Evolutionary conservation across 345 rosid genomes (phyloP), one percentile per base, ranked within the genome.

Genomic region (Eucalyptus pumila): DNA sequence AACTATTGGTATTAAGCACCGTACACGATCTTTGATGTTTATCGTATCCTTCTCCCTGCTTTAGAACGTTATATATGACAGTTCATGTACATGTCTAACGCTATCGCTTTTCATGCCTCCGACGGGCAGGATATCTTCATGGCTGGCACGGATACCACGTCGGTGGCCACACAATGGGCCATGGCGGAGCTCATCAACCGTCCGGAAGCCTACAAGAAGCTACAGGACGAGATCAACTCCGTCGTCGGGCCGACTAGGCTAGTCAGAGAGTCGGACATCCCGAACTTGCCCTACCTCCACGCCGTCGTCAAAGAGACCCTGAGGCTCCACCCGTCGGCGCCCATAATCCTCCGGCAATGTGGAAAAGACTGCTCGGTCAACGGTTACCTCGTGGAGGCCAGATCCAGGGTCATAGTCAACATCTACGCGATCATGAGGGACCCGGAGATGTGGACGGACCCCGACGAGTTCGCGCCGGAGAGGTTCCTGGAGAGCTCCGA

Each of bases 361-460:
- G 49, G 87, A 52, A 15, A 50, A 11, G 94, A 92, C 80, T 89
- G 89, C 88, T 91, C 45, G 42, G 88, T 94, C 90, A 91, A 85
- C 37, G 93, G 94, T 14, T 94, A 49, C 49, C 69, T 90, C 49
- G 62, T 93, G 13, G 87, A 86, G 90, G 88, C 88, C 37, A 90
- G 87, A 50, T 69, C 90, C 21, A 91, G 86, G 87, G 86, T 92
- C 56, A 47, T 93, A 47, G 24, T 94, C 44, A 93, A 93, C 76
- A 86, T 51, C 19, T 90, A 90, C 37, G 89, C 91, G 42, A 89
- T 93, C 87, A 94, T 91, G 94, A 83, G 94, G 86, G 94, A 94
- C 86, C 91, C 91, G 3, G 56, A 86, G 7, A 32, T 13, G 6
- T 94, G 91, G 87, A 14, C 50, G 11, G 89, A 92, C 11, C 93